These are phyloP conservation scores for Fraxinus excelsior DNA, from an alignment of 257 asterid species.

Conservation along the genomic window DNA sequence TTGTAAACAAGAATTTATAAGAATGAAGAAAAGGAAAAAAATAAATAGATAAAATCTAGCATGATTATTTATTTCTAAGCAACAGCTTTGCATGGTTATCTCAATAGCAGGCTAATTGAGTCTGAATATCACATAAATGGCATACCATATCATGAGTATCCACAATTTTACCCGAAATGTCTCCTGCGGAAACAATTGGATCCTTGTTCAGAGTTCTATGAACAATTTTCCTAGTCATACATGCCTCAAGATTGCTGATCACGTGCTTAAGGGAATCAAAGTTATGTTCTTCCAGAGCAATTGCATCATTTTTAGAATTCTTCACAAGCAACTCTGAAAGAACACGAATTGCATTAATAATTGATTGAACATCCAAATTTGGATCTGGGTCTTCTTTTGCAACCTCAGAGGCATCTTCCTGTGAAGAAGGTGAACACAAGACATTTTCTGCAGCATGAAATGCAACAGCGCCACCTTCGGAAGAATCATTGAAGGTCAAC, in stretches of 20 bases:
- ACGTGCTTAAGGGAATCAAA: slow-evolving; percentile 47
- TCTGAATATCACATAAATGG: slow-evolving; percentile 7
- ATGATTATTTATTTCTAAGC: slow-evolving; percentile 11
- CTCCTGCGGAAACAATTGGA: background rate
- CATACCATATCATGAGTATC: slow-evolving; percentile 52
- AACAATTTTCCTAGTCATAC: slow-evolving; percentile 43
- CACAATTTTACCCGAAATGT: slow-evolving; percentile 30
- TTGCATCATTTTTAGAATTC: slow-evolving; percentile 44
- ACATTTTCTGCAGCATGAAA: slow-evolving; percentile 83
- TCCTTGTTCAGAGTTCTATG: slow-evolving; percentile 30
- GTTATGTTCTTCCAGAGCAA: slow-evolving; percentile 50
- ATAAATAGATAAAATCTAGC: background rate
- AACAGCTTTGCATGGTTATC: background rate
- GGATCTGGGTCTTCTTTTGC: slow-evolving; percentile 33
- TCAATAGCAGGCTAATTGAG: background rate
- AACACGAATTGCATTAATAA: slow-evolving; percentile 54
- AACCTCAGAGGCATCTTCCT: slow-evolving; percentile 52
- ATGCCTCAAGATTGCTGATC: slow-evolving; percentile 52
- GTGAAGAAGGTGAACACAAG: slow-evolving; percentile 70
- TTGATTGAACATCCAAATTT: slow-evolving; percentile 47
- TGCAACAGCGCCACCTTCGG: slow-evolving; percentile 68
- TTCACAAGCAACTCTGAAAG: slow-evolving; percentile 66
- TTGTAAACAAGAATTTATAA: slow-evolving; percentile 8
- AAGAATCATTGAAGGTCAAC: slow-evolving; percentile 42
- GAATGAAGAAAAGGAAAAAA: background rate